phyloP scores from a whole-genome alignment of 805 yeast species.

The Barnettozyma californica region DNA sequence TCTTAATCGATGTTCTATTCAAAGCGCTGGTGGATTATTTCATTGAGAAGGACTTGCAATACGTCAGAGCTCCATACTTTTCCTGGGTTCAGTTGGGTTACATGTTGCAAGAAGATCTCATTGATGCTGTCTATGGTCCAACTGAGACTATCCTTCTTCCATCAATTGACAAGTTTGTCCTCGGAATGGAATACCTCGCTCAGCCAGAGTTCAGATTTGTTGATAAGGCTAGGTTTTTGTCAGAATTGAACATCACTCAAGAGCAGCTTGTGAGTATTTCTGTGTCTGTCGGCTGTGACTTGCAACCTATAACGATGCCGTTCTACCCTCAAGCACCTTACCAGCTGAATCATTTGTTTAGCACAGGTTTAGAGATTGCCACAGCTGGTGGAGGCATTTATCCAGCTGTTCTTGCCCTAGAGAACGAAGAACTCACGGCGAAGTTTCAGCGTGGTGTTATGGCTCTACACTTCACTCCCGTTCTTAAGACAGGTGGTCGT shows the following conservation, averaged over 20 bases:
- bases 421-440: constrained; percentile 40
- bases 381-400: constrained; percentile 40
- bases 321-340: constrained; percentile 30
- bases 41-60: constrained; percentile 51
- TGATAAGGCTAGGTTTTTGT: constrained; percentile 50
- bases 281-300: constrained; percentile 70
- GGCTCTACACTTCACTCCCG: constrained; percentile 67
- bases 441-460: constrained; percentile 64
- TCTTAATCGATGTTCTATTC: constrained; percentile 45
- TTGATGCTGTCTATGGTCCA: constrained; percentile 81
- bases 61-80: constrained; percentile 74
- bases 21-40: constrained; percentile 55
- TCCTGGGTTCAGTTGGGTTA: constrained; percentile 79
- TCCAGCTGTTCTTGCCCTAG: constrained; percentile 42
- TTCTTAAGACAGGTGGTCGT: constrained; percentile 60
- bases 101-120: constrained; percentile 45
- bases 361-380: constrained; percentile 34
- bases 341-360: constrained; percentile 22
- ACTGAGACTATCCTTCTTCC: constrained; percentile 65
- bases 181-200: constrained; percentile 61
- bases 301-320: constrained; percentile 62
- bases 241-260: constrained; percentile 54
- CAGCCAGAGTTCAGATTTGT: constrained; percentile 59
- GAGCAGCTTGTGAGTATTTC: constrained; percentile 72
- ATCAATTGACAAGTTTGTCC: constrained; percentile 64